Evolutionary conservation across 345 rosid genomes (phyloP).

Genomic region (Lepidium sativum): DNA sequence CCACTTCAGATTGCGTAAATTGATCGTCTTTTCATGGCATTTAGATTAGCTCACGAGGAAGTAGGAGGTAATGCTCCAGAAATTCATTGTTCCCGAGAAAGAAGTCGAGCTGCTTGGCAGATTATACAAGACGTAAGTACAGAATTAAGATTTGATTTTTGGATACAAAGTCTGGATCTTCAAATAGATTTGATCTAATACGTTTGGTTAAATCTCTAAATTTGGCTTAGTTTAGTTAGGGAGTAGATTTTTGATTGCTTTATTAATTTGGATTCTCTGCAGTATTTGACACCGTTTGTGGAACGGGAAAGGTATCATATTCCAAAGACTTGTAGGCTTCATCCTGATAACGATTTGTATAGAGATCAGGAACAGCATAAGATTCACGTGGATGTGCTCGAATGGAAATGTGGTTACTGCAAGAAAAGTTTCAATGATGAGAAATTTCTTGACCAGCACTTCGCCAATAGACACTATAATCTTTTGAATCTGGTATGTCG

Average conservation of each 20-base stretch:
- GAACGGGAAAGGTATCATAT: slow-evolving; percentile 56
- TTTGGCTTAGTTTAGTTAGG: neutral
- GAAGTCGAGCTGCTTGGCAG: slow-evolving; percentile 85
- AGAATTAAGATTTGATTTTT: neutral
- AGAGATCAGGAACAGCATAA: slow-evolving; percentile 90
- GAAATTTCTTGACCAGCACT: slow-evolving; percentile 74
- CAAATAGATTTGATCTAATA: too few relatives aligned
- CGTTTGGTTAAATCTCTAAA: neutral
- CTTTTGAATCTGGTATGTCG: slow-evolving; percentile 72
- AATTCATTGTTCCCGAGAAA: slow-evolving; percentile 87
- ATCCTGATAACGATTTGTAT: slow-evolving; percentile 68
- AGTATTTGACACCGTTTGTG: slow-evolving; percentile 91
- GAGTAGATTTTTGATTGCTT: neutral
- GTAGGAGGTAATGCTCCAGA: slow-evolving; percentile 26
- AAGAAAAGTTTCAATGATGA: slow-evolving; percentile 86
- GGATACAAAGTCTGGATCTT: too few relatives aligned
- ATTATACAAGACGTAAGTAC: slow-evolving; percentile 62
- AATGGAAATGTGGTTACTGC: slow-evolving; percentile 95
- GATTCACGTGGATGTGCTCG: slow-evolving; percentile 59
- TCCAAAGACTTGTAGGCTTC: slow-evolving; percentile 63
- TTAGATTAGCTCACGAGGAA: slow-evolving; percentile 35
- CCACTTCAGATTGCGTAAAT: neutral
- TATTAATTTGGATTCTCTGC: slow-evolving; percentile 7
- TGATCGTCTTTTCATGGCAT: slow-evolving; percentile 4
- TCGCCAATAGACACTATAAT: slow-evolving; percentile 64